phyloP scores from a whole-genome alignment of 1,139 yeast species.

The Diutina ranongensis region DNA sequence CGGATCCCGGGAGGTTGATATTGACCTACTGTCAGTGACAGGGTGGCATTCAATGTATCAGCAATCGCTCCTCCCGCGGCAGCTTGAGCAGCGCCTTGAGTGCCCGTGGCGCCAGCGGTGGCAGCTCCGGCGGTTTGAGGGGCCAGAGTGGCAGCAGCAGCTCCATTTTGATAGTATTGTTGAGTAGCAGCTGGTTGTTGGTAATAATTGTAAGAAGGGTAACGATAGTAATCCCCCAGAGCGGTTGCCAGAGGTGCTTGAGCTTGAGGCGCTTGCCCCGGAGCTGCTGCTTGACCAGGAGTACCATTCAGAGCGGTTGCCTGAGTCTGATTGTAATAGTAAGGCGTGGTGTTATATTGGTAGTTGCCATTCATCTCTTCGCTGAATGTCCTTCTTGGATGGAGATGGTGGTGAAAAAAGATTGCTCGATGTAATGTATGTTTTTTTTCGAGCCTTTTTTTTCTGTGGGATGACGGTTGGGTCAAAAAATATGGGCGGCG shows the following conservation, averaged over 20 bases:
- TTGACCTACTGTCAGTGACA: slow-evolving; percentile 31
- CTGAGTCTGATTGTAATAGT: neutral
- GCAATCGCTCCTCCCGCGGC: slow-evolving; percentile 12
- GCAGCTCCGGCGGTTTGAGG: slow-evolving; percentile 3
- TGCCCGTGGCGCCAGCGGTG: slow-evolving; percentile 8
- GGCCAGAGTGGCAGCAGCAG: neutral
- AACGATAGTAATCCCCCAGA: slow-evolving; percentile 9
- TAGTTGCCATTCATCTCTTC: slow-evolving; percentile 5
- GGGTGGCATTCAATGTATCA: slow-evolving; percentile 9
- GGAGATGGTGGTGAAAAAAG: slow-evolving; percentile 4
- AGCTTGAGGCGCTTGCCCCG: slow-evolving; percentile 9
- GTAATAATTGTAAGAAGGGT: slow-evolving; percentile 10
- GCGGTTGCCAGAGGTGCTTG: slow-evolving; percentile 9
- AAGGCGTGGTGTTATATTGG: slow-evolving; percentile 3
- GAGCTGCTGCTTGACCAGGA: neutral
- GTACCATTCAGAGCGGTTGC: slow-evolving; percentile 4
- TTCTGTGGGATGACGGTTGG: slow-evolving; percentile 6
- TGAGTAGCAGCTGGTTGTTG: slow-evolving; percentile 10
- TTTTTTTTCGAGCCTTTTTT: neutral
- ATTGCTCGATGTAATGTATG: slow-evolving; percentile 5
- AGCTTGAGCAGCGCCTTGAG: slow-evolving; percentile 9
- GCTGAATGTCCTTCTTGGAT: neutral
- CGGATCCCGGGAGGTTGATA: slow-evolving; percentile 45
- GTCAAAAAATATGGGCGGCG: slow-evolving; percentile 2
- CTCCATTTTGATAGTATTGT: slow-evolving; percentile 10